A percentile compares a stretch with the other conserved stretches of the same genome.
Conservation (phyloP, 148 eudicot genomes). For the Euryodendron excelsum region DNA sequence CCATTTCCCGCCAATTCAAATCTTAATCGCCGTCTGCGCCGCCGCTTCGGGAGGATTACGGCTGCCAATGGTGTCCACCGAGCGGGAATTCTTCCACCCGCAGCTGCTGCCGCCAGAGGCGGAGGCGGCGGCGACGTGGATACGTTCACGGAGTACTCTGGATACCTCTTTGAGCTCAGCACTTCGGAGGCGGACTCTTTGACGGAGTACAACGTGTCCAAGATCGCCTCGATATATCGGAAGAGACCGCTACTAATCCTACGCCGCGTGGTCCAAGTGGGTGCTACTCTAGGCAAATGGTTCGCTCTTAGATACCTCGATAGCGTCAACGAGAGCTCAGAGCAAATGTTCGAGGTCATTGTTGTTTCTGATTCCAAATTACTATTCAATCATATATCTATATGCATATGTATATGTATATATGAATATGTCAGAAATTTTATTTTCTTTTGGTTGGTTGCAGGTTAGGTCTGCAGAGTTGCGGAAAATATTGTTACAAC, state of each 20-base stretch:
- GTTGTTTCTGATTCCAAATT: neutral
- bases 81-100: neutral
- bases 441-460: no score
- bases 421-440: no score
- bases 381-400: no score
- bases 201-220: slow-evolving; percentile 56
- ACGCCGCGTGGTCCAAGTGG: slow-evolving; percentile 72
- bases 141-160: slow-evolving; percentile 69
- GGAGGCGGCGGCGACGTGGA: slow-evolving; percentile 46
- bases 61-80: neutral
- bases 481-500: no score
- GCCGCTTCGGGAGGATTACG: slow-evolving; percentile 6
- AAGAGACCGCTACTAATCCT: slow-evolving; percentile 57
- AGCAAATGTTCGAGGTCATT: slow-evolving; percentile 71
- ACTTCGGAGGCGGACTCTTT: slow-evolving; percentile 63
- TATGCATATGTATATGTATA: no score
- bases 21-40: slow-evolving; percentile 5
- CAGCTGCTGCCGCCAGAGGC: no score
- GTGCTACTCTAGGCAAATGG: slow-evolving; percentile 72
- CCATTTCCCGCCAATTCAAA: slow-evolving; percentile 2
- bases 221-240: slow-evolving; percentile 52
- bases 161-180: slow-evolving; percentile 69
- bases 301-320: slow-evolving; percentile 65
- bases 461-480: no score
- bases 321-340: slow-evolving; percentile 52